These are phyloP conservation scores for Raphanus sativus DNA, from an alignment of 345 rosid genomes.

Conservation along the genomic window DNA sequence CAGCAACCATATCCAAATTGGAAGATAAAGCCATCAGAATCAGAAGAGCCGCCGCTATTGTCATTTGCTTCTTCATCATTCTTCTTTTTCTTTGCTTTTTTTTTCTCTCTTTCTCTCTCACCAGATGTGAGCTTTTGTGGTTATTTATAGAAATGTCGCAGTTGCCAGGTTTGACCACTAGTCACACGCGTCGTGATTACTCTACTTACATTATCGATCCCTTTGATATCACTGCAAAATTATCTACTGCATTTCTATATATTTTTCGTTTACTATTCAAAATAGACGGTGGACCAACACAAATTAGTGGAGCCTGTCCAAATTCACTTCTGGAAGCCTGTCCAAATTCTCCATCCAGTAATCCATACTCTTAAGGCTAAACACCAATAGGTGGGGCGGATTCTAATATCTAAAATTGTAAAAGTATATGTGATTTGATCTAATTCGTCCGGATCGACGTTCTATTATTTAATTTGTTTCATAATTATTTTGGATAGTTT, in stretches of 20 bases:
- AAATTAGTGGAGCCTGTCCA: background rate
- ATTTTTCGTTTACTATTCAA: background rate
- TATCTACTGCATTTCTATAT: background rate
- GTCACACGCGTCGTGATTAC: conserved; percentile 28
- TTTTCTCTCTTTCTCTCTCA: background rate
- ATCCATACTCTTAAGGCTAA: background rate
- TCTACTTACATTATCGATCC: conserved; percentile 10
- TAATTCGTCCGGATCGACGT: too few relatives aligned
- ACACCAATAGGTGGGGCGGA: too few relatives aligned
- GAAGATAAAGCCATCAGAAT: conserved; percentile 31
- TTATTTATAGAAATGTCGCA: conserved; percentile 25
- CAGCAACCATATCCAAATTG: conserved; percentile 31
- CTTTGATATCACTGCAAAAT: background rate
- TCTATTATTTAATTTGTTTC: too few relatives aligned
- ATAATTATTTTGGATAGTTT: too few relatives aligned
- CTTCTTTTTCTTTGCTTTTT: background rate
- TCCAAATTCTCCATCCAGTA: background rate
- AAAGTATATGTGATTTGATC: too few relatives aligned
- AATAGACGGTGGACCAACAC: conserved; percentile 1
- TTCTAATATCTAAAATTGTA: too few relatives aligned
- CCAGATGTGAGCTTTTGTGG: conserved; percentile 1
- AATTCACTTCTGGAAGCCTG: too few relatives aligned
- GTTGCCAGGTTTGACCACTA: conserved; percentile 39
- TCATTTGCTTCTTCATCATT: conserved; percentile 36
- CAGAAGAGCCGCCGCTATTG: conserved; percentile 23